These are phyloP conservation scores for Aegilops bicornis DNA, from an alignment of 176 grass and related monocot species.

Conservation along the genomic window DNA sequence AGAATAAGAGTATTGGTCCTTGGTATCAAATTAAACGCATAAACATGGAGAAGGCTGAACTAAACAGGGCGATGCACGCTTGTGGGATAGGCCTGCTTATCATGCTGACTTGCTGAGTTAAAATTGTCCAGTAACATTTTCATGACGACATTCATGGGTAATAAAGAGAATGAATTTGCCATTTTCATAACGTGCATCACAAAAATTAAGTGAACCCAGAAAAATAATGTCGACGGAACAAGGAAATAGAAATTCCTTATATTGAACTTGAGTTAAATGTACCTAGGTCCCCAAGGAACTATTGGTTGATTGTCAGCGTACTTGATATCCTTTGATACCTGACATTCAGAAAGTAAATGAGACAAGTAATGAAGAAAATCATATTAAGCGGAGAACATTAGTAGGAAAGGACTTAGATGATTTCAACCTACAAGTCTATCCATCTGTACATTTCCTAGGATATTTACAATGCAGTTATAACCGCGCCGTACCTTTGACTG, in stretches of 20 bases:
- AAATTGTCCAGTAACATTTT: neutral
- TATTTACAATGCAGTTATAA: neutral
- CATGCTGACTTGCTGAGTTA: neutral
- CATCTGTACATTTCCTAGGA: neutral
- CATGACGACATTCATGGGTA: neutral
- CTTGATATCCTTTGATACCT: constrained; percentile 88
- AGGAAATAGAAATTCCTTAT: constrained; percentile 10
- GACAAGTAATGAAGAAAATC: neutral
- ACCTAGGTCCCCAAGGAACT: constrained; percentile 91
- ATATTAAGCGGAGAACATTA: neutral
- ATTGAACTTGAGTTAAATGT: constrained; percentile 18
- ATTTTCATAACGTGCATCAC: constrained; percentile 12
- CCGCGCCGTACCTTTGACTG: neutral
- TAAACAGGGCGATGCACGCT: constrained; percentile 4
- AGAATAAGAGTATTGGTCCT: neutral
- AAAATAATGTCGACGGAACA: neutral
- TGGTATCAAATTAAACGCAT: constrained; percentile 10
- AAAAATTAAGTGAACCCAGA: neutral
- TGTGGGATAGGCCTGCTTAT: neutral
- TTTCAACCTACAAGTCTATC: neutral
- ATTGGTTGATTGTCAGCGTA: constrained; percentile 92
- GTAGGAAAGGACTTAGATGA: neutral
- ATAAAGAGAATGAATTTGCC: neutral
- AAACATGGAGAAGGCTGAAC: neutral
- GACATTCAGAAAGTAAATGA: constrained; percentile 5